Conservation (phyloP, 495 filamentous ascomycete genomes). For the Letharia lupina region DNA sequence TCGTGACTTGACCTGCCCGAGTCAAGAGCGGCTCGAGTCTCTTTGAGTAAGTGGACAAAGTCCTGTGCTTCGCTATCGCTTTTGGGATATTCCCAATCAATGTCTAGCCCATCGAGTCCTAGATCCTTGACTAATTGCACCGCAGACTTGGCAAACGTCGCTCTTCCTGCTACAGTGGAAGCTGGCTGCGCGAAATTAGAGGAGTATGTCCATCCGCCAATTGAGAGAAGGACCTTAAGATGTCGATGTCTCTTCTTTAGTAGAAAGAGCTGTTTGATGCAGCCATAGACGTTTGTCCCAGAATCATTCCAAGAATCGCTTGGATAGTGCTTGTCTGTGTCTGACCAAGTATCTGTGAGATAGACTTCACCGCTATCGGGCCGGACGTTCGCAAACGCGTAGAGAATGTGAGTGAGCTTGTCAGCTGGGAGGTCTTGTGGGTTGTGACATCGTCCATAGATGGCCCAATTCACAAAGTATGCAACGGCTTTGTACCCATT, state of each 20-base stretch:
- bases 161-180: constrained; percentile 18
- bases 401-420: constrained; percentile 86
- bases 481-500: constrained; percentile 36
- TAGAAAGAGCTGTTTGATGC: constrained; percentile 86
- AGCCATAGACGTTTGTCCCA: constrained; percentile 75
- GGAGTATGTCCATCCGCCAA: constrained; percentile 96
- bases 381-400: constrained; percentile 78
- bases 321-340: constrained; percentile 66
- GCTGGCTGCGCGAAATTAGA: constrained; percentile 73
- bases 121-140: constrained; percentile 22
- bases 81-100: constrained; percentile 53
- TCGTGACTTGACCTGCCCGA: constrained; percentile 39
- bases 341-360: constrained; percentile 77
- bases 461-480: constrained; percentile 62
- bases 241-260: constrained; percentile 83
- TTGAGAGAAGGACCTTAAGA: constrained; percentile 83
- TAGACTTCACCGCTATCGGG: constrained; percentile 70
- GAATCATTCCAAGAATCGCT: constrained; percentile 59
- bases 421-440: constrained; percentile 81
- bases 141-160: constrained; percentile 23
- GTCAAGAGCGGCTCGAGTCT: constrained; percentile 56
- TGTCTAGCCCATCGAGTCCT: constrained; percentile 40
- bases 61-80: constrained; percentile 56
- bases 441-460: constrained; percentile 75
- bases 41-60: constrained; percentile 61